Percentiles rank a stretch among this genome's conserved stretches.
Evolutionary conservation across 805 yeast species (phyloP).

Genomic region (Wickerhamia fluorescens): DNA sequence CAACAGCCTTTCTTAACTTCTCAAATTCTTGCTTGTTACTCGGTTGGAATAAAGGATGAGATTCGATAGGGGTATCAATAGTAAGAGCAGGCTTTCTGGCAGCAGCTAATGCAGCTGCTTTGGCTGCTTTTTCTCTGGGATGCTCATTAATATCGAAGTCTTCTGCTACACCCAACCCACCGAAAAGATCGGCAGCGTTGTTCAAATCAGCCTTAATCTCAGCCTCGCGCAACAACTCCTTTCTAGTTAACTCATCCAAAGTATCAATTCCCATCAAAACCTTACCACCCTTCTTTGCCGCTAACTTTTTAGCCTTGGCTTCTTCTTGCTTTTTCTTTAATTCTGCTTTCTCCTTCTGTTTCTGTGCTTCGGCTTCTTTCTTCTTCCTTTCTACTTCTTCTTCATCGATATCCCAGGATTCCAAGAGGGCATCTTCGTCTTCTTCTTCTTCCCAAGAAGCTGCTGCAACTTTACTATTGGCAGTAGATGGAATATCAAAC

Average conservation of each 20-base stretch:
- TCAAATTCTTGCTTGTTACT: conserved; percentile 70
- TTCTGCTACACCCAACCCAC: conserved; percentile 52
- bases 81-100: conserved; percentile 33
- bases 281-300: conserved; percentile 31
- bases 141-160: conserved; percentile 40
- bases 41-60: conserved; percentile 80
- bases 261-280: conserved; percentile 52
- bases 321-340: conserved; percentile 34
- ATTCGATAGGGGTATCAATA: conserved; percentile 54
- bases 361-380: conserved; percentile 35
- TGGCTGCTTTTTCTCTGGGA: conserved; percentile 45
- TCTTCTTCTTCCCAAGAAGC: conserved; percentile 82
- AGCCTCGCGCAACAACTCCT: conserved; percentile 68
- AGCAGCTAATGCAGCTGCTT: conserved; percentile 32
- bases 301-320: conserved; percentile 43
- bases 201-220: conserved; percentile 82
- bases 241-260: conserved; percentile 68
- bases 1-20: conserved; percentile 65
- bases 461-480: conserved; percentile 36
- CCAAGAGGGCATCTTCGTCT: conserved; percentile 70
- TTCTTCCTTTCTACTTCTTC: conserved; percentile 57
- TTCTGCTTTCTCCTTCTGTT: conserved; percentile 38
- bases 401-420: conserved; percentile 82
- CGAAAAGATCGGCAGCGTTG: conserved; percentile 89
- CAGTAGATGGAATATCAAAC: conserved; percentile 56